These are phyloP conservation scores for Eucommia ulmoides DNA, from an alignment of 257 asterid genomes.

Conservation along the genomic window DNA sequence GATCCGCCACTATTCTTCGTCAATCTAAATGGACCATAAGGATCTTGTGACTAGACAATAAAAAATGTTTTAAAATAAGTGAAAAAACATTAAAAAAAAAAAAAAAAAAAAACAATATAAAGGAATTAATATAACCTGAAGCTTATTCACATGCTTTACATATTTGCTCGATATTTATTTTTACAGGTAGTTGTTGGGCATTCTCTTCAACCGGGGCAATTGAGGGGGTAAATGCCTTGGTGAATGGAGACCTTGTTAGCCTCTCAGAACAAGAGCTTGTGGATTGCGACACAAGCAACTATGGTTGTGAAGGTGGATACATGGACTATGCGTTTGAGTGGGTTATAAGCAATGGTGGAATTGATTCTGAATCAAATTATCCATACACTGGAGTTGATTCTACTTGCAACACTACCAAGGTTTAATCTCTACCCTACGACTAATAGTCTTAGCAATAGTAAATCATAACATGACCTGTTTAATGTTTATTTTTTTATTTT, in stretches of 20 bases:
- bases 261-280: constrained; percentile 20
- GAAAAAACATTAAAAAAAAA: too few species aligned
- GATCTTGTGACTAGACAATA: too few species aligned
- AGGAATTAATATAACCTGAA: too few species aligned
- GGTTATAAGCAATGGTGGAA: constrained; percentile 21
- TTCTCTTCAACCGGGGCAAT: constrained; percentile 25
- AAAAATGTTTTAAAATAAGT: too few species aligned
- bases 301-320: constrained; percentile 24
- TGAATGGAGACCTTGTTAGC: constrained; percentile 22
- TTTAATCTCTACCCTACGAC: too few species aligned
- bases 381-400: constrained; percentile 15
- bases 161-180: too few species aligned
- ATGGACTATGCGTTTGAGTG: constrained; percentile 28
- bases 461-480: not conserved
- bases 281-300: constrained; percentile 12
- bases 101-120: too few species aligned
- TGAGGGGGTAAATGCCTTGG: constrained; percentile 22
- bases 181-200: constrained; percentile 27
- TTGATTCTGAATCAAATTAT: constrained; percentile 19
- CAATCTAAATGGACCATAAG: too few species aligned
- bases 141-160: too few species aligned
- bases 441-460: not conserved
- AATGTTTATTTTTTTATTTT: too few species aligned
- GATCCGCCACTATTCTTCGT: too few species aligned
- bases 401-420: constrained; percentile 18